A percentile compares a stretch with the other conserved stretches of the same genome.
Evolutionary conservation across 306 rosid genomes (phyloP).

Genomic region (Vigna unguiculata): DNA sequence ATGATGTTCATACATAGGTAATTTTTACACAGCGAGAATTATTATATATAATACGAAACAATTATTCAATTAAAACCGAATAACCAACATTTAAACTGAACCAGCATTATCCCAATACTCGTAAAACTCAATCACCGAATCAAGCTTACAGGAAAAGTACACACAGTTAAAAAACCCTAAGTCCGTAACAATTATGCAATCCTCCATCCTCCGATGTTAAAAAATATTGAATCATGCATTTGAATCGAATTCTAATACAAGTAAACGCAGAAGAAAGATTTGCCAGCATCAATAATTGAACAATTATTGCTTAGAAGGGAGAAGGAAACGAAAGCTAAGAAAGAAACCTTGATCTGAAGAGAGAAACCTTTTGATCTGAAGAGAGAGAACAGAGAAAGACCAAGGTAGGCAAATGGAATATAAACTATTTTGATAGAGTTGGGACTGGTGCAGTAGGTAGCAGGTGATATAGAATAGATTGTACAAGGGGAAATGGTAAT

Average conservation of each 20-base stretch:
- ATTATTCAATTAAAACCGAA: background rate
- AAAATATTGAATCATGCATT: background rate
- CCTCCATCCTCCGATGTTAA: background rate
- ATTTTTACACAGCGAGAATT: background rate
- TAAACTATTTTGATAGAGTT: background rate
- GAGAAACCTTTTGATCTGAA: slow-evolving; percentile 46
- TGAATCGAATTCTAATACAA: slow-evolving; percentile 29
- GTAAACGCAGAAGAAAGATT: background rate
- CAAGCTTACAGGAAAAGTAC: background rate
- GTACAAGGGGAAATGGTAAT: background rate
- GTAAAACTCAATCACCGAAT: slow-evolving; percentile 13
- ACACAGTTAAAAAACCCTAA: slow-evolving; percentile 39
- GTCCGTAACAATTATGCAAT: background rate
- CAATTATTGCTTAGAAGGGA: background rate
- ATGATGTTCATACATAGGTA: background rate
- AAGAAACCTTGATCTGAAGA: slow-evolving; percentile 44
- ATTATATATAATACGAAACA: background rate
- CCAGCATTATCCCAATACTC: background rate
- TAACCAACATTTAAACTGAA: background rate
- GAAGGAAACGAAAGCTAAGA: background rate
- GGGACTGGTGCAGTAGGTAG: slow-evolving; percentile 4
- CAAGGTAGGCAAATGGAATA: background rate
- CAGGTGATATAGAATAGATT: slow-evolving; percentile 1
- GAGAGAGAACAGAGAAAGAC: background rate
- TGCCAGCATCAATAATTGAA: slow-evolving; percentile 16